phyloP scores from a whole-genome alignment of 306 rosid genomes.

The Trichosanthes truncata region DNA sequence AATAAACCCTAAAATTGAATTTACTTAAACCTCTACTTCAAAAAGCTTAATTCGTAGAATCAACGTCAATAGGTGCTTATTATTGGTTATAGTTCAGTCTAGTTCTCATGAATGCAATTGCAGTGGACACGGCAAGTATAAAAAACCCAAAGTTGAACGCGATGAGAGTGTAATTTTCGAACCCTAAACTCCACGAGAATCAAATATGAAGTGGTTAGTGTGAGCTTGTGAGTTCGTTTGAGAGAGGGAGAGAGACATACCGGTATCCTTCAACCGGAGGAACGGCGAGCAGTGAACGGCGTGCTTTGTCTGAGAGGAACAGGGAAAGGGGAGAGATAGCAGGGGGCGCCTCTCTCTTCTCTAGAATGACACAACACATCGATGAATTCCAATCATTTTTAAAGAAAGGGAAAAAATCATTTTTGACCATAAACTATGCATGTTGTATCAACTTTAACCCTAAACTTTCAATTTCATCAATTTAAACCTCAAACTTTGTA shows the following conservation, averaged over 20 bases:
- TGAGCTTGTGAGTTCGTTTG: neutral
- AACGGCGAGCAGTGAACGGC: neutral
- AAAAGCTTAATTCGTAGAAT: too few species aligned
- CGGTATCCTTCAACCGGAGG: neutral
- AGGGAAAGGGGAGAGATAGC: neutral
- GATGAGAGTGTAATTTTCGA: neutral
- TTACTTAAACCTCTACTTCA: neutral
- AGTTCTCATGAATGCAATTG: neutral
- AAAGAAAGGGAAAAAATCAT: too few species aligned
- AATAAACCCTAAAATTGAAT: neutral
- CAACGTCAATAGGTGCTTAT: too few species aligned
- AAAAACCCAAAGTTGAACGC: neutral
- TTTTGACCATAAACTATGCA: too few species aligned
- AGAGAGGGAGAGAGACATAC: neutral
- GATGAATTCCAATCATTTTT: too few species aligned
- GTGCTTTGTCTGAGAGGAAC: neutral
- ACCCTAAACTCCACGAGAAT: neutral
- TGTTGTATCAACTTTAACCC: too few species aligned
- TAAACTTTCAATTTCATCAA: too few species aligned
- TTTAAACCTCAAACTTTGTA: too few species aligned
- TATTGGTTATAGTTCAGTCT: neutral
- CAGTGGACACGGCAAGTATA: neutral
- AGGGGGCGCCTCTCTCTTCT: neutral
- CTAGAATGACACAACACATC: too few species aligned
- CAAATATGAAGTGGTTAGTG: neutral